phyloP scores from a whole-genome alignment of 2,329 filamentous ascomycete species.

The Cladophialophora carrionii region DNA sequence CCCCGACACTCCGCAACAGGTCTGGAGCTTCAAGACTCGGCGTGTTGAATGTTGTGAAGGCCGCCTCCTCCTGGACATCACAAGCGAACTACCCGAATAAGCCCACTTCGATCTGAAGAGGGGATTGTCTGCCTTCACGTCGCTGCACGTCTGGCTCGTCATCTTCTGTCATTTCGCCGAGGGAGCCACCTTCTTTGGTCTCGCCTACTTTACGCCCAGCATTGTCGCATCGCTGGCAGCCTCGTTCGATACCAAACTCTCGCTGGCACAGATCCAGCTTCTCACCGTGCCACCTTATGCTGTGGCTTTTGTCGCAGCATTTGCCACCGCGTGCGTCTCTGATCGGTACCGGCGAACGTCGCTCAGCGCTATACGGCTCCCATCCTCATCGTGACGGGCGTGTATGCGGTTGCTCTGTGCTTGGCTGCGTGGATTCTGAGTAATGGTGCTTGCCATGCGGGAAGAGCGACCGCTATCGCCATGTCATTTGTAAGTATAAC shows the following conservation, averaged over 20 bases:
- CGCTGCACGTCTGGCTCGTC: conserved; percentile 1
- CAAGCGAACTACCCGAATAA: not conserved
- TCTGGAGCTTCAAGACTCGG: not conserved
- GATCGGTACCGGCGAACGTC: conserved; percentile 7
- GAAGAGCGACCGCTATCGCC: conserved; percentile 42
- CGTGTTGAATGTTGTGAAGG: not conserved
- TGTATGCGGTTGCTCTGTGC: conserved; percentile 34
- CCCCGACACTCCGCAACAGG: not conserved
- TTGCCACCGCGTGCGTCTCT: not conserved
- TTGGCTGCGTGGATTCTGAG: conserved; percentile 53
- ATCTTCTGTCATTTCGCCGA: not conserved
- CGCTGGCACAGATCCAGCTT: not conserved
- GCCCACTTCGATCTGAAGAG: not conserved
- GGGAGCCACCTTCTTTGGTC: not conserved
- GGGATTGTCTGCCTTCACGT: not conserved
- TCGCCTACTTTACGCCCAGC: conserved; percentile 1
- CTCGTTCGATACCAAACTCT: too few species aligned
- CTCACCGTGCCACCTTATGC: conserved; percentile 4
- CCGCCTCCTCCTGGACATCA: not conserved
- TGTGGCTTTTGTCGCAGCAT: not conserved
- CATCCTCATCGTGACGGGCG: conserved; percentile 43
- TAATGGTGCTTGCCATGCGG: conserved; percentile 33
- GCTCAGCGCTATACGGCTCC: conserved; percentile 43
- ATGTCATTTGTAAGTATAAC: conserved; percentile 36
- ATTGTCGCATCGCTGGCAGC: not conserved